Percentiles rank a stretch among this genome's conserved stretches.
phyloP scores from a whole-genome alignment of 305 asterid genomes.

The Fraxinus ornus region DNA sequence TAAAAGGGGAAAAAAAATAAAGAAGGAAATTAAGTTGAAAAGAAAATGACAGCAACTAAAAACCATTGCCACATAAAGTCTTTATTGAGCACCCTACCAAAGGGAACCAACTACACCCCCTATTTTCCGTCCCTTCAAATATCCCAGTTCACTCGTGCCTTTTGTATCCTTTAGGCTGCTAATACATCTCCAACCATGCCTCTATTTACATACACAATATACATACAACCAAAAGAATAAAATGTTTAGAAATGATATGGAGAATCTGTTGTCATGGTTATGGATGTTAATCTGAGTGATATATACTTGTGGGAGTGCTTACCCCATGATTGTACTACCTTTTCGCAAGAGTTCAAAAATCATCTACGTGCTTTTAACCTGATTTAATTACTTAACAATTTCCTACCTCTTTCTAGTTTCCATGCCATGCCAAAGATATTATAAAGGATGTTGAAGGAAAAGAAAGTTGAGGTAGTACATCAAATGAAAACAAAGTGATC shows the following conservation, averaged over 20 bases:
- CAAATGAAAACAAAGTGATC: background rate
- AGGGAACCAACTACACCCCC: background rate
- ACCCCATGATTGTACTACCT: background rate
- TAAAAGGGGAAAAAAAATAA: background rate
- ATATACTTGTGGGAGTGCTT: background rate
- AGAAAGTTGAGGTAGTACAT: background rate
- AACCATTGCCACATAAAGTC: background rate
- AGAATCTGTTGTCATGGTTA: background rate
- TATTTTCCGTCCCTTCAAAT: background rate
- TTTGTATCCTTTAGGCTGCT: background rate
- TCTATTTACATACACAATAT: background rate
- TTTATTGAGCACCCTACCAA: background rate
- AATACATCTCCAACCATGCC: background rate
- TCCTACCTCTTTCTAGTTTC: background rate
- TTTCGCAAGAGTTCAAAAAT: background rate
- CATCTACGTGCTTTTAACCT: background rate
- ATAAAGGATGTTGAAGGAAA: background rate
- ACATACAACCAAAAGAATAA: background rate
- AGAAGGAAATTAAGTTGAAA: background rate
- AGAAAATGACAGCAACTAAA: background rate
- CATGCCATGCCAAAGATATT: background rate
- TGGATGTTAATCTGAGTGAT: background rate
- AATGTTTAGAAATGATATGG: background rate
- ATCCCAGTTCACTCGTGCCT: background rate
- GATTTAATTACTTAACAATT: background rate